These are phyloP conservation scores for Spathaspora boniae DNA, from an alignment of 805 yeast species.

Conservation along the genomic window DNA sequence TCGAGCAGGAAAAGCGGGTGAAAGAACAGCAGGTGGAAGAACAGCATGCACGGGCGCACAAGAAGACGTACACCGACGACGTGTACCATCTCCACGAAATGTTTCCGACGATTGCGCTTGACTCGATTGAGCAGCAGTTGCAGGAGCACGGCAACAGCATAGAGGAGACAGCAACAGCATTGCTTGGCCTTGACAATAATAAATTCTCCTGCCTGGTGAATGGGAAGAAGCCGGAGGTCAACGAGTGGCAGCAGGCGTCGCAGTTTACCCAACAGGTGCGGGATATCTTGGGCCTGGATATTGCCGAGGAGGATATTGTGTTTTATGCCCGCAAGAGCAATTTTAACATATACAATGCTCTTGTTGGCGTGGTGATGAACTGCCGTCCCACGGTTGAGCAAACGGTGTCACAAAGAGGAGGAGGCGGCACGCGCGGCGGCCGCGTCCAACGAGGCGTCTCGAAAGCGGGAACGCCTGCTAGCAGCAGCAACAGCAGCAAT, in stretches of 20 bases:
- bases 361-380: constrained; percentile 31
- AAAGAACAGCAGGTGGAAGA: not conserved
- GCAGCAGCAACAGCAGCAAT: constrained; percentile 1
- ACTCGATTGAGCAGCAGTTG: constrained; percentile 21
- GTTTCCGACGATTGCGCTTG: constrained; percentile 42
- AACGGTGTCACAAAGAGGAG: not conserved
- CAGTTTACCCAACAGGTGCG: constrained; percentile 17
- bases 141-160: constrained; percentile 27
- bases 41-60: not conserved
- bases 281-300: constrained; percentile 16
- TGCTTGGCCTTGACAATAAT: constrained; percentile 6
- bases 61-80: constrained; percentile 3
- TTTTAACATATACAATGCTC: constrained; percentile 25
- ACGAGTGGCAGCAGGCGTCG: constrained; percentile 13
- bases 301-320: constrained; percentile 7
- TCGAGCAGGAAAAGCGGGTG: constrained; percentile 2
- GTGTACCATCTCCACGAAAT: constrained; percentile 33
- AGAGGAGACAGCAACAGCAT: constrained; percentile 13
- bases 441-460: constrained; percentile 29
- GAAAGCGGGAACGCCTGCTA: not conserved
- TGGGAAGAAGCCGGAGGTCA: not conserved
- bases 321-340: constrained; percentile 24
- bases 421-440: constrained; percentile 20
- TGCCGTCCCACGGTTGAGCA: constrained; percentile 6
- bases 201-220: not conserved